Evolutionary conservation across 2,329 filamentous ascomycete species (phyloP), one percentile per base, ranked within the genome.

Genomic region (Coccinonectria pachysandricola): DNA sequence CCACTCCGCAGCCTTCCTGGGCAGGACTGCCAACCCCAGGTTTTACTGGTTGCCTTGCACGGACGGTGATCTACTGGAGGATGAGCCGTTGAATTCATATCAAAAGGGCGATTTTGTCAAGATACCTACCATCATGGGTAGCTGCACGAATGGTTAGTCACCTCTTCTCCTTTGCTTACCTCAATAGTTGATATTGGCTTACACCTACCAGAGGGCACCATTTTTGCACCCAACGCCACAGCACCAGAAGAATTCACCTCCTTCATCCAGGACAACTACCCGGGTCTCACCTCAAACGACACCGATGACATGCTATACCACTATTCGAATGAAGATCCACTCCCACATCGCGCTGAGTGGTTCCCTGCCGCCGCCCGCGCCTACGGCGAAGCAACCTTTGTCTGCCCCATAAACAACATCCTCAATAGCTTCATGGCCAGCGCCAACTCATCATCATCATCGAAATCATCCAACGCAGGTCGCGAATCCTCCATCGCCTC

Each of bases 41-140:
- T 70, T 67, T 39, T 68, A 66, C 49, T 71, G 60, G 60, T 57
- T 60, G 3, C 66, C 66, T 0, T 64, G 59, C 24, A 45, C 68
- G 5, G 66, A 71, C 30, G 65, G 62, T 6, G 54, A 56, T 5
- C 41, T 68, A 7, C 39, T 69, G 8, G 43, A 35, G 4, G 62
- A 64, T 29, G 46, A 56, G 7, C 57, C 62, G 2, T 62, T 58
- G 20, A 35, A 28, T 4, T 42, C 65, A 30, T 63, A 60, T 21
- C 42, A 50, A 6, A 37, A 43, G 2, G 59, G 60, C 0, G 39
- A 47, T 6, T 64, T 64, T 30, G 31, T 62, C 30, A 47, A 53
- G 15, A 59, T 68, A 14, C 64, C 65, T 0, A 35, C 64, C 14
- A 39, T 69, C 8, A 52, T 62, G 26, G 64, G 64, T 12, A 56